Percentiles rank a stretch among this genome's conserved stretches.
phyloP scores from a whole-genome alignment of 306 rosid genomes.

The Acacia melanoxylon region DNA sequence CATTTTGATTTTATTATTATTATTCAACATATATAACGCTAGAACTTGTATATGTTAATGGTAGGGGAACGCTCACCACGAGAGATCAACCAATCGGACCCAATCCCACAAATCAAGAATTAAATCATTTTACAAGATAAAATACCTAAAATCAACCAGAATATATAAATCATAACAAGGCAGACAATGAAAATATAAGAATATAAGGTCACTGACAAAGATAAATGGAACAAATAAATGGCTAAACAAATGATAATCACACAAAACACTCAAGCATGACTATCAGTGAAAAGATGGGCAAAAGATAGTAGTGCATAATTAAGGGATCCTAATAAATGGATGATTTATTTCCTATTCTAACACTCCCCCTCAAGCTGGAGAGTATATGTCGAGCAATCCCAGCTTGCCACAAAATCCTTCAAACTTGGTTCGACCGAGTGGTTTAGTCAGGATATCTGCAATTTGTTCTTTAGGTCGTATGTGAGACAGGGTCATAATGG shows the following conservation, averaged over 20 bases:
- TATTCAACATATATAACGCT: background rate
- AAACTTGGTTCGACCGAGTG: no score
- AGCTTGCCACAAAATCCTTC: no score
- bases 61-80: background rate
- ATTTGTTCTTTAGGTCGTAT: no score
- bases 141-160: background rate
- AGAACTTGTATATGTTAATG: background rate
- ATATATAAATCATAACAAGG: background rate
- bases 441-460: no score
- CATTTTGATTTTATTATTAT: background rate
- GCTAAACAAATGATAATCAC: background rate
- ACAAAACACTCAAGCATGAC: background rate
- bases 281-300: background rate
- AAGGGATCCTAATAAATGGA: no score
- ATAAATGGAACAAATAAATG: background rate
- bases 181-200: background rate
- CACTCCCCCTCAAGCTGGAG: no score
- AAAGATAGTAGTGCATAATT: background rate
- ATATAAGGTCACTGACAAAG: background rate
- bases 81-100: background rate
- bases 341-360: no score
- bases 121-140: background rate
- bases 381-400: no score
- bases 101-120: background rate
- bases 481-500: no score